A percentile compares a stretch with the other conserved stretches of the same genome.
These are phyloP conservation scores for Rhytidiadelphus loreus DNA, from an alignment of 225 moss, liverwort and hornwort genomes.

Conservation along the genomic window DNA sequence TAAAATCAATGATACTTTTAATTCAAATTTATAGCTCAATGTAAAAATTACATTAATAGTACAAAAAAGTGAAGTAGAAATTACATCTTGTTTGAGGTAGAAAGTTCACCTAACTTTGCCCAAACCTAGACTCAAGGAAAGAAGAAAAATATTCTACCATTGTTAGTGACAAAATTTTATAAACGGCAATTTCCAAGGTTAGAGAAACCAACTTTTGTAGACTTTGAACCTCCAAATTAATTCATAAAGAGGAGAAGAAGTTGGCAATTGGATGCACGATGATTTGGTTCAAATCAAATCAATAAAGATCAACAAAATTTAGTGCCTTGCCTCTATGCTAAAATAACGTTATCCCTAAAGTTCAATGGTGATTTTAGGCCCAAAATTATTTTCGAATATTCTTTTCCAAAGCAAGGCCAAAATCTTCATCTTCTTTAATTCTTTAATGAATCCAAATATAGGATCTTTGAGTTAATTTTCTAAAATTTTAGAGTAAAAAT, in stretches of 20 bases:
- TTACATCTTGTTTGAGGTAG: background rate
- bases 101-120: background rate
- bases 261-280: accelerated
- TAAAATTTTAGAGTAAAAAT: background rate
- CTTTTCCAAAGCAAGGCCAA: accelerated
- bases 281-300: background rate
- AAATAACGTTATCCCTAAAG: background rate
- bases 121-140: accelerated
- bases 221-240: background rate
- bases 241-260: accelerated
- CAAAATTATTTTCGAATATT: background rate
- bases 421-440: background rate
- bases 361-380: accelerated
- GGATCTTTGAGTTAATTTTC: background rate
- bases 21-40: background rate
- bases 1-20: background rate
- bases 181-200: background rate
- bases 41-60: background rate
- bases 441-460: background rate
- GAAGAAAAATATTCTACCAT: background rate
- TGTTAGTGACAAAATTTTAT: background rate
- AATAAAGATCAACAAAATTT: background rate
- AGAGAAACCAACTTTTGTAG: background rate
- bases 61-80: background rate
- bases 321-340: accelerated